These are phyloP conservation scores for Beta lomatogona DNA, from an alignment of 179 eudicot species.

Conservation along the genomic window DNA sequence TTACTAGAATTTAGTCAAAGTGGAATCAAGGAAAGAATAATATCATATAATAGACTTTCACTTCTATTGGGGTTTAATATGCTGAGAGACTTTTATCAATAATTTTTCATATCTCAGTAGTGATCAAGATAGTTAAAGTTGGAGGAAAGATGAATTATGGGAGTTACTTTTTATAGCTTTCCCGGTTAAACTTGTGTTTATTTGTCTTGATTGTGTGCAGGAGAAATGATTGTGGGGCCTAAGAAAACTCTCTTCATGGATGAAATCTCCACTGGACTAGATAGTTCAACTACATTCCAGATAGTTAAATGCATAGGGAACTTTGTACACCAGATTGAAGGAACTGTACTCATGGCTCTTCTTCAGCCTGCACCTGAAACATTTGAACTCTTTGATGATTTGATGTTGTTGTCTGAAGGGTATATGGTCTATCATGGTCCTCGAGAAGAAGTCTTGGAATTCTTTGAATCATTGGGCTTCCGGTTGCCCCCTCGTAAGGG, in stretches of 20 bases:
- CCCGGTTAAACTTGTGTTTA: background rate
- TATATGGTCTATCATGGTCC: slow-evolving; percentile 80
- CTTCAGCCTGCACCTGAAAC: slow-evolving; percentile 82
- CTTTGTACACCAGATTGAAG: slow-evolving; percentile 79
- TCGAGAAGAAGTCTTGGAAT: slow-evolving; percentile 56
- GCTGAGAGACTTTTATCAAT: background rate
- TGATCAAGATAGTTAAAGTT: background rate
- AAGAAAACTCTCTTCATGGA: slow-evolving; percentile 89
- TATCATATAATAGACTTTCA: background rate
- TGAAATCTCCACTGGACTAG: slow-evolving; percentile 92
- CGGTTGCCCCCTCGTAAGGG: slow-evolving; percentile 65
- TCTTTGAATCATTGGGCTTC: slow-evolving; percentile 68
- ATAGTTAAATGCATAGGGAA: slow-evolving; percentile 75
- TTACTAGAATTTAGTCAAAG: background rate
- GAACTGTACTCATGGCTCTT: slow-evolving; percentile 62
- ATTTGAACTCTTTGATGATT: slow-evolving; percentile 70
- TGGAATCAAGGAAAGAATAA: background rate
- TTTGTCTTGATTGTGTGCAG: slow-evolving; percentile 34
- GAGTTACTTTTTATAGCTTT: background rate
- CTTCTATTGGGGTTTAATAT: background rate
- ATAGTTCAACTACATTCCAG: slow-evolving; percentile 87
- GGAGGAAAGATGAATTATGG: background rate
- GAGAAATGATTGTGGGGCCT: slow-evolving; percentile 93
- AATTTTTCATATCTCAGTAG: background rate
- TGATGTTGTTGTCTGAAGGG: slow-evolving; percentile 65